phyloP scores from a whole-genome alignment of 805 yeast species.

The Zygotorulaspora florentina region DNA sequence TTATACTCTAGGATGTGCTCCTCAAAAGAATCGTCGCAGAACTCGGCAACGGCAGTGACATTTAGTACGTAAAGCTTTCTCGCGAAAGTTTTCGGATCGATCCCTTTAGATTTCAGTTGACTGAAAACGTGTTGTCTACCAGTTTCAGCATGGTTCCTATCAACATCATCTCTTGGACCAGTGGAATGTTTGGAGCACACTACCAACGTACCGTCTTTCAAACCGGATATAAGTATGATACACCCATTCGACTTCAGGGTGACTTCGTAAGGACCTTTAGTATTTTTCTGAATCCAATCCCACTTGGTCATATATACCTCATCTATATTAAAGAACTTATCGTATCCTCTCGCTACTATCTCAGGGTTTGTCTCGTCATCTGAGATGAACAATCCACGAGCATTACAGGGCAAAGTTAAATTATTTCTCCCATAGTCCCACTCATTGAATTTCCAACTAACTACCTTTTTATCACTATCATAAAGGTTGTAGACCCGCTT shows the following conservation, averaged over 20 bases:
- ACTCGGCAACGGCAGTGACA: conserved; percentile 85
- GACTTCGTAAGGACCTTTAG: conserved; percentile 73
- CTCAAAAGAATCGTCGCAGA: conserved; percentile 88
- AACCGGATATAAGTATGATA: conserved; percentile 75
- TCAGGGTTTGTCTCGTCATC: conserved; percentile 32
- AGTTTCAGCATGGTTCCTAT: conserved; percentile 67
- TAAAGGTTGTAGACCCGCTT: conserved; percentile 29
- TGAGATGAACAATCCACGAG: conserved; percentile 75
- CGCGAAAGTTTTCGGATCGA: conserved; percentile 52
- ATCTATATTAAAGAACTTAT: conserved; percentile 82
- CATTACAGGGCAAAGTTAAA: conserved; percentile 59
- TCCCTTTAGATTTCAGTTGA: conserved; percentile 46
- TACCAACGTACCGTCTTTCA: conserved; percentile 67
- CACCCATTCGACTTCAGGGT: conserved; percentile 93
- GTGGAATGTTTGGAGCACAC: conserved; percentile 92
- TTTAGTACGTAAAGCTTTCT: conserved; percentile 44
- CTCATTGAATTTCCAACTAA: conserved; percentile 81
- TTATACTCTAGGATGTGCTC: conserved; percentile 84
- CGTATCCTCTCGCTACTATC: conserved; percentile 83
- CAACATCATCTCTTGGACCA: conserved; percentile 54
- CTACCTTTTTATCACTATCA: conserved; percentile 25
- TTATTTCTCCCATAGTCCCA: conserved; percentile 72
- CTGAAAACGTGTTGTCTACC: conserved; percentile 56
- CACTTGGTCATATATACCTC: conserved; percentile 57
- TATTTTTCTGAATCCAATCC: conserved; percentile 41